Evolutionary conservation across 176 grass and related monocot species (phyloP).

Genomic region (Oropetium thomaeum): DNA sequence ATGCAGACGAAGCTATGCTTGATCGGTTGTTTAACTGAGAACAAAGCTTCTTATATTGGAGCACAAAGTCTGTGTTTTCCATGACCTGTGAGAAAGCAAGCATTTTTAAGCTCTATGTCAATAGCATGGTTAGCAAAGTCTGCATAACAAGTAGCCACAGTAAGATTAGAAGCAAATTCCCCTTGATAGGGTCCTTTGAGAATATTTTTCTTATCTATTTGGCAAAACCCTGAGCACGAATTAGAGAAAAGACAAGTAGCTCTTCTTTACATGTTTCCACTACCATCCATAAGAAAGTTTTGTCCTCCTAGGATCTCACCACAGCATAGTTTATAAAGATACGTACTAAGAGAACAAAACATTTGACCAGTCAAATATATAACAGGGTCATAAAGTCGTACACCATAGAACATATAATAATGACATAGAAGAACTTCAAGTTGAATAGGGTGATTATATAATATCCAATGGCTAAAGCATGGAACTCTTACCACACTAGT

Average conservation of each 20-base stretch:
- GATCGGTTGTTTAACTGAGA: constrained; percentile 54
- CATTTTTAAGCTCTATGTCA: constrained; percentile 16
- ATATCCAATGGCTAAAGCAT: constrained; percentile 25
- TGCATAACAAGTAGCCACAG: background rate
- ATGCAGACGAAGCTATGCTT: constrained; percentile 44
- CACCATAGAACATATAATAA: constrained; percentile 20
- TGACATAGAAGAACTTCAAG: constrained; percentile 31
- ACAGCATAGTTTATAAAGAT: constrained; percentile 30
- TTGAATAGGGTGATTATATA: constrained; percentile 25
- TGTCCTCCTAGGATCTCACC: constrained; percentile 17
- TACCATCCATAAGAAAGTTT: constrained; percentile 29
- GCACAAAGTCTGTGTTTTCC: constrained; percentile 63
- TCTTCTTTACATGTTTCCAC: constrained; percentile 21
- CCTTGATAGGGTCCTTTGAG: background rate
- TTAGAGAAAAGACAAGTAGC: background rate
- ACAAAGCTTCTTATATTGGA: constrained; percentile 61
- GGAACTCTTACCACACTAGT: constrained; percentile 58
- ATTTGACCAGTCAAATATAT: constrained; percentile 45
- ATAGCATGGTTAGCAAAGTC: constrained; percentile 17
- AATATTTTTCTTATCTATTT: background rate
- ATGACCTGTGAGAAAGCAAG: constrained; percentile 51
- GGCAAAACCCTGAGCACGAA: background rate
- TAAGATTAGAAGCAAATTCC: background rate
- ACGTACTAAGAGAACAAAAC: constrained; percentile 40
- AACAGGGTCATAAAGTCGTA: constrained; percentile 30